Evolutionary conservation across 108 stramenopile genomes (phyloP), one percentile per base, ranked within the genome.

Genomic region (Halocafeteria seosinensis): DNA sequence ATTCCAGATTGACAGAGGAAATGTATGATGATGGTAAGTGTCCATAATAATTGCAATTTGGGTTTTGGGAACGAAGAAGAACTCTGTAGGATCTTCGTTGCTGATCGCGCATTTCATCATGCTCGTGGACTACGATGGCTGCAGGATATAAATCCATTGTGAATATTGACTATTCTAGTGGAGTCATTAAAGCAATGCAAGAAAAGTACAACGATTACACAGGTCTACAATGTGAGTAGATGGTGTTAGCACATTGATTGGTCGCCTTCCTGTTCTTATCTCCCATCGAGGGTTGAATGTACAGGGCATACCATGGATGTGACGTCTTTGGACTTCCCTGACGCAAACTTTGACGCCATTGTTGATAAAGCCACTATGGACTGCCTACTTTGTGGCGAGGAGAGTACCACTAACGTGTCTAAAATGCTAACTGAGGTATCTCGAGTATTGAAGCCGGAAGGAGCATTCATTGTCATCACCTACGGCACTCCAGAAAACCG

Each of bases 401-500:
- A 81, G 11, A 76, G 77, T 32, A 77, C 81, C n/a, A 78, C 77
- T 23, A 84, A 84, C 65, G 78, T 77, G 0, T 74, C 81, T n/a
- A 84, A 81, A 62, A 78, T 81, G 74, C 77, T 79, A 68, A 70
- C 60, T 50, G 84, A 81, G 55, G 78, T 81, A 12, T 71, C 65
- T 24, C 61, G 84, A 4, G 80, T 81, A 35, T 76, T 84, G 31
- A 82, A 84, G 76, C 76, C 78, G 29, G 67, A 55, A 25, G 84
- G 84, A 17, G 62, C 76, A 52, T 83, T 79, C 67, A 71, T 84
- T 71, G 57, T 81, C 26, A 67, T 82, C 30, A 75, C 75, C 0
- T 84, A 84, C 62, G 84, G 84, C 50, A 80, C 80, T 33, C 84
- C 84, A 8, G 81, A 83, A 27, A 79, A 81, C 58, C 65, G 84